Conservation (phyloP, 2,329 filamentous ascomycete genomes). For the Penicillium oxalicum region DNA sequence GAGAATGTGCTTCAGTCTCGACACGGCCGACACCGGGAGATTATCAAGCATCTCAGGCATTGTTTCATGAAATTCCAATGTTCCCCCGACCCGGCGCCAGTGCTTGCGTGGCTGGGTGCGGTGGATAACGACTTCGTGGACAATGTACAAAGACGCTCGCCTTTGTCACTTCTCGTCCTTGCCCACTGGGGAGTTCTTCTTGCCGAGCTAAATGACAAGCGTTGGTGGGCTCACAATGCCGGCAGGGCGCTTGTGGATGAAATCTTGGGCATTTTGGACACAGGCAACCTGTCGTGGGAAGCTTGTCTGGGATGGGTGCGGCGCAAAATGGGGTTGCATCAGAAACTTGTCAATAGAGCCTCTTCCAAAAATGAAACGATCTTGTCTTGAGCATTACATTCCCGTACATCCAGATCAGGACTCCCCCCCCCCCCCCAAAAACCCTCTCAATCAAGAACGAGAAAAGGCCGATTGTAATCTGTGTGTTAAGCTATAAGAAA, state of each 20-base stretch:
- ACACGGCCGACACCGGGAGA: conserved; percentile 14
- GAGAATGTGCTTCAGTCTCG: conserved; percentile 4
- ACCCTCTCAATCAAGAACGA: too few species aligned
- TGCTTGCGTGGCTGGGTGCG: conserved; percentile 23
- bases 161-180: conserved; percentile 22
- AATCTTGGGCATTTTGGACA: conserved; percentile 2
- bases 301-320: conserved; percentile 10
- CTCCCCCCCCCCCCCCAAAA: too few species aligned
- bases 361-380: too few species aligned
- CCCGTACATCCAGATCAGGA: too few species aligned
- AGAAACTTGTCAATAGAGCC: background rate
- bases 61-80: conserved; percentile 22
- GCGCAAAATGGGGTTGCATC: background rate
- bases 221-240: conserved; percentile 24
- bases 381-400: too few species aligned
- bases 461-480: too few species aligned
- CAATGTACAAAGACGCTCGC: conserved; percentile 11
- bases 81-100: conserved; percentile 19
- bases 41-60: conserved; percentile 19
- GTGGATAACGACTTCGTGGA: conserved; percentile 21
- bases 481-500: too few species aligned
- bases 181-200: conserved; percentile 25
- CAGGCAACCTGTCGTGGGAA: conserved; percentile 8
- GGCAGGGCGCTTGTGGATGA: conserved; percentile 17
- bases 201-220: conserved; percentile 13